Percentiles rank a stretch among this genome's conserved stretches.
Conservation (phyloP, 306 rosid genomes). For the Crotalaria pallida region DNA sequence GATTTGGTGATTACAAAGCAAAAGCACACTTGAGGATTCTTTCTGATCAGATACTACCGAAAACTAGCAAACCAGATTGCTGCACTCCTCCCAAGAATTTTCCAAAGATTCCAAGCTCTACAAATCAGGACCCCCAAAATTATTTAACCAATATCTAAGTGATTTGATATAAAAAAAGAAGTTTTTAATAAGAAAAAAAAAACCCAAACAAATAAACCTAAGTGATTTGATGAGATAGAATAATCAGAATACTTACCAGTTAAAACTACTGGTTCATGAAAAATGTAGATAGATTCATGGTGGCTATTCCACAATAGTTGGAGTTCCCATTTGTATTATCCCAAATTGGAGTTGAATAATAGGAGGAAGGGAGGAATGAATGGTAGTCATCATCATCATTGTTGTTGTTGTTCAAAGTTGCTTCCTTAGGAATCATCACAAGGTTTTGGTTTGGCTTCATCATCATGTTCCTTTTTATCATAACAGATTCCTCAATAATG, state of each 20-base stretch:
- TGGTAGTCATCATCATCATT: slow-evolving; percentile 4
- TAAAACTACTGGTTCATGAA: slow-evolving; percentile 35
- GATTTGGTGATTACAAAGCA: slow-evolving; percentile 31
- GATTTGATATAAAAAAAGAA: too few species aligned
- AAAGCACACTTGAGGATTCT: slow-evolving; percentile 30
- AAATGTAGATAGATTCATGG: slow-evolving; percentile 38
- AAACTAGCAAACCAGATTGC: slow-evolving; percentile 28
- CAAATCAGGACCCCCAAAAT: slow-evolving; percentile 22
- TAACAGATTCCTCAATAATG: slow-evolving; percentile 32
- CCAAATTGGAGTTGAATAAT: slow-evolving; percentile 65
- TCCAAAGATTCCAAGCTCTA: slow-evolving; percentile 35
- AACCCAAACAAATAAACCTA: too few species aligned
- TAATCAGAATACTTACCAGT: slow-evolving; percentile 26
- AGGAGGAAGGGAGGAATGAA: slow-evolving; percentile 40
- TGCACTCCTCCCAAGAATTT: slow-evolving; percentile 38
- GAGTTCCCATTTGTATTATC: slow-evolving; percentile 30
- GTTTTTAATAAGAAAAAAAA: too few species aligned
- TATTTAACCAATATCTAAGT: too few species aligned
- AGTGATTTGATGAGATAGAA: too few species aligned
- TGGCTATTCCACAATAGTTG: slow-evolving; percentile 31
- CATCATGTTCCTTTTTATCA: slow-evolving; percentile 36
- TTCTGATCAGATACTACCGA: slow-evolving; percentile 33
- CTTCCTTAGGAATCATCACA: slow-evolving; percentile 42
- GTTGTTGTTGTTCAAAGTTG: slow-evolving; percentile 29
- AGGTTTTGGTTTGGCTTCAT: slow-evolving; percentile 36